Evolutionary conservation across 345 rosid species (phyloP).

Genomic region (Isatis tinctoria): DNA sequence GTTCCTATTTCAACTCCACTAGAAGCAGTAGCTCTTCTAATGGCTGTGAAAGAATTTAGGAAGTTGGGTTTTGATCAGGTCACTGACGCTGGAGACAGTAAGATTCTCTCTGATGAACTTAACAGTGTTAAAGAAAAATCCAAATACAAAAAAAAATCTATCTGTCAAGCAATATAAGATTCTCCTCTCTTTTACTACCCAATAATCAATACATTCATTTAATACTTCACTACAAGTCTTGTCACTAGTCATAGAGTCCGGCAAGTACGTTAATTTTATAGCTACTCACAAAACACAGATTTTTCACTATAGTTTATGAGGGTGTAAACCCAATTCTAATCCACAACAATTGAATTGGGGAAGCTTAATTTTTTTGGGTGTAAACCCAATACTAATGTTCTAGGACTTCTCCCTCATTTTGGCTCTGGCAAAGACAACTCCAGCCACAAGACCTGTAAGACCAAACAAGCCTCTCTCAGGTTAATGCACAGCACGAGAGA

Average conservation of each 20-base stretch:
- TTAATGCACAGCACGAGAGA: not conserved
- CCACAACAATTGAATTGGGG: not conserved
- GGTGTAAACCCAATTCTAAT: constrained; percentile 5
- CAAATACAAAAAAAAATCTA: too few relatives aligned
- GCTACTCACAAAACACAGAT: not conserved
- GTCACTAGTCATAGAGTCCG: not conserved
- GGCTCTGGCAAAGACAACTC: constrained; percentile 89
- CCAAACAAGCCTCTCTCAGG: not conserved
- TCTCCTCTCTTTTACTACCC: not conserved
- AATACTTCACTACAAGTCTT: not conserved
- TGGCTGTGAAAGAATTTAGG: too few relatives aligned
- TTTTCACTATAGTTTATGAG: not conserved
- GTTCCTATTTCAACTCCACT: too few relatives aligned
- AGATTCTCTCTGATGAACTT: too few relatives aligned
- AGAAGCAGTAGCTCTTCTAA: too few relatives aligned
- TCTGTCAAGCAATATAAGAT: too few relatives aligned
- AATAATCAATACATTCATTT: constrained; percentile 4
- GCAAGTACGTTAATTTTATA: not conserved
- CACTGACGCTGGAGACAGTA: too few relatives aligned
- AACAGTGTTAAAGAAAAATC: too few relatives aligned
- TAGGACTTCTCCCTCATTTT: constrained; percentile 69
- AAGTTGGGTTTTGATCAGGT: too few relatives aligned
- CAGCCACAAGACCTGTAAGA: constrained; percentile 79
- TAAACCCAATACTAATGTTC: constrained; percentile 7
- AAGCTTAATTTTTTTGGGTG: not conserved